Base-by-base conservation (phyloP, 345 rosid genomes). In the Salix viminalis region DNA sequence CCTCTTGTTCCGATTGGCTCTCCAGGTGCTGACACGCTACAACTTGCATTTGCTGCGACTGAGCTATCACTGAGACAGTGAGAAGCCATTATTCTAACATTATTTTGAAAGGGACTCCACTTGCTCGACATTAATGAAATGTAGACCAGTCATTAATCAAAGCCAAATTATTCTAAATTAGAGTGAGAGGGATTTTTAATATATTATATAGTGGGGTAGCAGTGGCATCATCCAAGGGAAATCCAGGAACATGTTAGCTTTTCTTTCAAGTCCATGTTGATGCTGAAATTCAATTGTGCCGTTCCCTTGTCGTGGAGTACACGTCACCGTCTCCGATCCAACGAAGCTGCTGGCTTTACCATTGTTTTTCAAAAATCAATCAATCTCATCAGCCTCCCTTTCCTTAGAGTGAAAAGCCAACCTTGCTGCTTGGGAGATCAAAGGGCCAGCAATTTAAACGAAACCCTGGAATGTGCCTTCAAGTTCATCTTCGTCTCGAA, bases 31-130 rank as follows among this genome's bases (percentile, higher is more conserved):
- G 78, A 34, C 76, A 69, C 68, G 58, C 75, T 71, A 32, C 84
- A 70, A 58, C 75, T 77, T 68, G 77, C 12, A 24, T 6, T 48
- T 26, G 69, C 42, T 50, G 41, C 50, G 68, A 24, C 60, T 39
- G 60, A 74, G 65, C 83, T 32, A 44, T 67, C 79, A 76, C 62
- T 64, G 75, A 46, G 77, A 64, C 72, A 23, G 39, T 46, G 73
- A 78, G 70, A 65, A 77, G 78, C 80, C 84, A 64, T 60, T 71
- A 39, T 71, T 69, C 44, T 52, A 68, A 26, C 75, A 81, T 71
- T 77, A 69, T 70, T 71, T 77, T 73, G 81, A 75, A 79, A 81
- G 78, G 78, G 84, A 85, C 83, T 76, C 91, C 87, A 83, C 85
- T 81, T 60, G 32, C 67, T 37, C 74, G 24, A 2, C 79, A 81